Conservation (phyloP, 2,329 filamentous ascomycete species). For the Rhinocladiella similis region DNA sequence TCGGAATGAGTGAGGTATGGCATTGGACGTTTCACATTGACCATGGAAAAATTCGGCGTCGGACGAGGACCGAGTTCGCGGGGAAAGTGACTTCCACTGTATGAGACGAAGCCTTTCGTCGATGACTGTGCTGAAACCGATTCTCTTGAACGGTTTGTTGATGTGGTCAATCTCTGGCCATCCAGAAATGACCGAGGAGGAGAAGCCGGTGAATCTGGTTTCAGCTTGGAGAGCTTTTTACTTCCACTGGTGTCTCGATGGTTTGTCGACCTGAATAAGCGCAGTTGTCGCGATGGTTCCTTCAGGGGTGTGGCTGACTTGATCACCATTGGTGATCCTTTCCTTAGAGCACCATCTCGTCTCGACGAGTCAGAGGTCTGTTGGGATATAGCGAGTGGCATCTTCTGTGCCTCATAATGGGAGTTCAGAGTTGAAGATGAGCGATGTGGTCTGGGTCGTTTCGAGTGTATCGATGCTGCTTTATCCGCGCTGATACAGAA, state of each 20-base stretch:
- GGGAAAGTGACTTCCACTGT: not conserved
- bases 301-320: conserved; percentile 26
- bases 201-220: conserved; percentile 24
- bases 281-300: conserved; percentile 20
- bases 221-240: conserved; percentile 19
- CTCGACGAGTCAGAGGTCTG: conserved; percentile 46
- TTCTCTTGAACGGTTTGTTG: conserved; percentile 1
- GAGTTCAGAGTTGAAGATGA: conserved; percentile 50
- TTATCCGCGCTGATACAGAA: conserved; percentile 12
- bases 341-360: conserved; percentile 40
- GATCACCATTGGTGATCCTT: conserved; percentile 36
- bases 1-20: conserved; percentile 4
- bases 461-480: conserved; percentile 1
- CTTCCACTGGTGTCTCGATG: conserved; percentile 9
- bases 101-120: not conserved
- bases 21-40: conserved; percentile 9
- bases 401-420: conserved; percentile 47
- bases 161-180: conserved; percentile 23
- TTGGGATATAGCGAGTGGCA: conserved; percentile 41
- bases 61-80: not conserved
- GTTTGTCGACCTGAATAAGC: conserved; percentile 20
- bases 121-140: not conserved
- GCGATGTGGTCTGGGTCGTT: conserved; percentile 12
- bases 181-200: conserved; percentile 30
- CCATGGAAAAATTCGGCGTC: not conserved